Percentiles rank a stretch among this genome's conserved stretches.
Conservation (phyloP, 768 basidiomycete species). For the Russula lepida region DNA sequence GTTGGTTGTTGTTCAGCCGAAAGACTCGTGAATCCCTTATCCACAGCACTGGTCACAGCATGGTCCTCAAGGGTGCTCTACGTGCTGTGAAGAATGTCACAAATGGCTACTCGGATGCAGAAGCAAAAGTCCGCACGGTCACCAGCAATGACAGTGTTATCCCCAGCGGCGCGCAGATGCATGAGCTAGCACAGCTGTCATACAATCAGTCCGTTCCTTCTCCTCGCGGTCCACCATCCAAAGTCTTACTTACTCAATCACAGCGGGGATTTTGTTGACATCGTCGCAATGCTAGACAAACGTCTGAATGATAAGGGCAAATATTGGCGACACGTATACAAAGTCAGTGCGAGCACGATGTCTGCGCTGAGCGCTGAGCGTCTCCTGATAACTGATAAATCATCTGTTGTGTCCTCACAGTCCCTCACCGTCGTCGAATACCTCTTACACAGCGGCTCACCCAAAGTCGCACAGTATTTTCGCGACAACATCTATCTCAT, state of each 20-base stretch:
- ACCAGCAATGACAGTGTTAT: constrained; percentile 96
- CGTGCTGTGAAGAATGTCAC: constrained; percentile 90
- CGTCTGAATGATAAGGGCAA: constrained; percentile 96
- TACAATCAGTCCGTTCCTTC: constrained; percentile 73
- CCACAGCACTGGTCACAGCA: neutral
- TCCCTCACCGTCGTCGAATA: constrained; percentile 90
- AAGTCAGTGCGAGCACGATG: constrained; percentile 40
- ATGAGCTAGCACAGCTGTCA: constrained; percentile 90
- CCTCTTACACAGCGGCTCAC: constrained; percentile 85
- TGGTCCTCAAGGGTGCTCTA: constrained; percentile 50
- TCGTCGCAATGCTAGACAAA: constrained; percentile 98
- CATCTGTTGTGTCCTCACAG: constrained; percentile 29
- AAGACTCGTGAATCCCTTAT: neutral
- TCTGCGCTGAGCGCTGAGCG: too few species aligned
- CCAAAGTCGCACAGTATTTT: constrained; percentile 96
- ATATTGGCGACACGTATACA: constrained; percentile 99
- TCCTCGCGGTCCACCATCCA: neutral
- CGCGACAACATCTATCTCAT: constrained; percentile 91
- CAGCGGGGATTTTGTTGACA: constrained; percentile 89
- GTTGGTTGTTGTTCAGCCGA: neutral
- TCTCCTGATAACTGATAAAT: neutral
- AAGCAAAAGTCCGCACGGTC: constrained; percentile 90
- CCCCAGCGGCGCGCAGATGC: constrained; percentile 93
- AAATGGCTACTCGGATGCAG: constrained; percentile 86
- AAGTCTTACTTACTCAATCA: constrained; percentile 23